These are phyloP conservation scores for Wickerhamiella bombiphila DNA, from an alignment of 805 yeast species.

Conservation along the genomic window DNA sequence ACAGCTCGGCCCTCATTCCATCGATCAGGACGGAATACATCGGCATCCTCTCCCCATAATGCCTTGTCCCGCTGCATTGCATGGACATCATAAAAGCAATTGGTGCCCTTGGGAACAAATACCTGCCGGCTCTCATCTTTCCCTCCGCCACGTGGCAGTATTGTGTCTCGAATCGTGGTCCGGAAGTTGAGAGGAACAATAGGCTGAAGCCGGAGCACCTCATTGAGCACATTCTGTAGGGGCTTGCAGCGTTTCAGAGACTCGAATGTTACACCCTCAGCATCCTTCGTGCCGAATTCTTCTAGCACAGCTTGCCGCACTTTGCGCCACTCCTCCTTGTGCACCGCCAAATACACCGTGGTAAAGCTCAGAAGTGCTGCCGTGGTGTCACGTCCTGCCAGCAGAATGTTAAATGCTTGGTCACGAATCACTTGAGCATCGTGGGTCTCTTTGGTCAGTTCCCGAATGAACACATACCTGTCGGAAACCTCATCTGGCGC, in stretches of 20 bases:
- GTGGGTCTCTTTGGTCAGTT: slow-evolving; percentile 34
- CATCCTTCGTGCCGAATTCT: slow-evolving; percentile 25
- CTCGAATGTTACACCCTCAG: slow-evolving; percentile 28
- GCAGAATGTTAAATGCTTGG: slow-evolving; percentile 35
- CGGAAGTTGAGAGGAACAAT: slow-evolving; percentile 38
- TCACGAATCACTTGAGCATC: slow-evolving; percentile 35
- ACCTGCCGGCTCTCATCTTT: slow-evolving; percentile 27
- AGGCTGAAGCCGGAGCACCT: slow-evolving; percentile 36
- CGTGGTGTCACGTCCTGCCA: slow-evolving; percentile 45
- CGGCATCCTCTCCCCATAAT: slow-evolving; percentile 33
- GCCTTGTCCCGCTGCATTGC: slow-evolving; percentile 30
- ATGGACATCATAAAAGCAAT: slow-evolving; percentile 28
- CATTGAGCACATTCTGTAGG: slow-evolving; percentile 34
- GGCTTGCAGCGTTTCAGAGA: slow-evolving; percentile 35
- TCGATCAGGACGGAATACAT: slow-evolving; percentile 34
- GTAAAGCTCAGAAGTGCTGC: slow-evolving; percentile 36
- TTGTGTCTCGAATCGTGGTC: slow-evolving; percentile 32
- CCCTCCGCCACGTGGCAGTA: slow-evolving; percentile 40
- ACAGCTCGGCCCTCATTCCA: slow-evolving; percentile 29
- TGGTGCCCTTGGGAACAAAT: slow-evolving; percentile 31
- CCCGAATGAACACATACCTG: slow-evolving; percentile 34
- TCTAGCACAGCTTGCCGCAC: slow-evolving; percentile 28
- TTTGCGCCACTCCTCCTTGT: slow-evolving; percentile 21
- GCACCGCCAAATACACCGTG: slow-evolving; percentile 32
- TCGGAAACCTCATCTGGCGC: slow-evolving; percentile 22